Conservation (phyloP, 257 asterid species). For the Coffea eugenioides region DNA sequence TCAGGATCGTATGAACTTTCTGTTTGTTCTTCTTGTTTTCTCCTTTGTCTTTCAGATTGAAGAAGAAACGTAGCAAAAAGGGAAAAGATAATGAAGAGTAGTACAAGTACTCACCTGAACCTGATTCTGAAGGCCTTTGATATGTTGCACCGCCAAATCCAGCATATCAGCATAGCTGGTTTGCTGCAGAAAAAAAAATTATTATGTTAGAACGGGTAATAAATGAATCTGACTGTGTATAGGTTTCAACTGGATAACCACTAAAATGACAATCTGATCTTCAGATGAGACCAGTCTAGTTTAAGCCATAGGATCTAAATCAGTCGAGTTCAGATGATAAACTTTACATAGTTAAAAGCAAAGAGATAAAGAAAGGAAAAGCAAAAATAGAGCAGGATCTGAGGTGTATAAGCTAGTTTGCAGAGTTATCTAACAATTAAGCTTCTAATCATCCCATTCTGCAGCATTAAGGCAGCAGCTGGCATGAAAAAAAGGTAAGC, state of each 20-base stretch:
- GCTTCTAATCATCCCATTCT: neutral
- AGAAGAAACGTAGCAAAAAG: neutral
- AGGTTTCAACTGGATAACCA: neutral
- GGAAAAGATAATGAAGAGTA: neutral
- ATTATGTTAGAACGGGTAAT: neutral
- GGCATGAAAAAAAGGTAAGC: neutral
- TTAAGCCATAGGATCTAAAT: neutral
- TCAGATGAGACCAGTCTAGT: neutral
- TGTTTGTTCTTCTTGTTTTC: neutral
- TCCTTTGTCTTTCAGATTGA: constrained; percentile 1
- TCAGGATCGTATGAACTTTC: neutral
- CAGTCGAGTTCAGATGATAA: neutral
- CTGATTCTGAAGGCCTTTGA: constrained; percentile 64
- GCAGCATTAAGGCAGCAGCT: no score
- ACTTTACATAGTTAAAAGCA: neutral
- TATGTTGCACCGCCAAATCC: constrained; percentile 92
- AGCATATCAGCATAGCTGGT: constrained; percentile 96
- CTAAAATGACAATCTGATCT: neutral
- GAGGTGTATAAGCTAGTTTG: neutral
- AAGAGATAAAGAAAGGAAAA: neutral
- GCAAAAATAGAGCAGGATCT: neutral
- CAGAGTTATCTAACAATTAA: neutral
- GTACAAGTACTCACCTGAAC: constrained; percentile 59
- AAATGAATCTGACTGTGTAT: neutral
- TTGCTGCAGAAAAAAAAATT: constrained; percentile 61